Conservation (phyloP, 1,139 yeast species). For the Candida mesenterica region DNA sequence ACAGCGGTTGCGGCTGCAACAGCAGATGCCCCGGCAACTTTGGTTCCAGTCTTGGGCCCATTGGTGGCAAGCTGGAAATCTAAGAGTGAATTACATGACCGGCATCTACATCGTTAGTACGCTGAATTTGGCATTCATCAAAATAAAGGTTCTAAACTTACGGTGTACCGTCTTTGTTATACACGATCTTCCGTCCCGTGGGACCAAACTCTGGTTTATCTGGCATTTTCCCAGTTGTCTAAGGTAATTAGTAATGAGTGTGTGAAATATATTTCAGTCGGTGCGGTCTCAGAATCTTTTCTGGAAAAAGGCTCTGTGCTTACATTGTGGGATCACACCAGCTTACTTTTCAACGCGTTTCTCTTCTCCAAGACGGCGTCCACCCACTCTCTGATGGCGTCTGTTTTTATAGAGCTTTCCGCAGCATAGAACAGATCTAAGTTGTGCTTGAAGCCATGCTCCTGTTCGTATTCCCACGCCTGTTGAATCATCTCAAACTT, state of each 20-base stretch:
- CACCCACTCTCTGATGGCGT: constrained; percentile 70
- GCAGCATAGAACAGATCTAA: constrained; percentile 71
- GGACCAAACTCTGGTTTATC: constrained; percentile 47
- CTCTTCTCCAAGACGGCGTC: constrained; percentile 65
- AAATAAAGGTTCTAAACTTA: constrained; percentile 51
- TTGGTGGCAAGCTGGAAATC: constrained; percentile 70
- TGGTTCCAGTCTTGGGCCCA: constrained; percentile 19
- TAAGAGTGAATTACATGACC: constrained; percentile 73
- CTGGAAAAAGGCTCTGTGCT: too few relatives aligned
- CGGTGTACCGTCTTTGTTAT: constrained; percentile 91
- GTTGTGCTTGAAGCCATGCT: constrained; percentile 52
- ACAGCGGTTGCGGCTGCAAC: constrained; percentile 8
- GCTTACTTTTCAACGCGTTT: constrained; percentile 22
- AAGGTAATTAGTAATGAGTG: neutral
- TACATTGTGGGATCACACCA: neutral
- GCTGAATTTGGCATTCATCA: neutral
- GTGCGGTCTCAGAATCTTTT: too few relatives aligned
- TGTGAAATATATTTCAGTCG: too few relatives aligned
- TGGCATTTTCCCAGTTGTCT: constrained; percentile 5
- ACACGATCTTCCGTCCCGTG: constrained; percentile 67
- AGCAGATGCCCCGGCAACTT: constrained; percentile 12
- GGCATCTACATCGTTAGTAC: constrained; percentile 52
- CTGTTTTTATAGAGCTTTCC: constrained; percentile 62
- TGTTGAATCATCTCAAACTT: constrained; percentile 90
- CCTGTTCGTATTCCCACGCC: constrained; percentile 84